phyloP scores from a whole-genome alignment of 2,329 filamentous ascomycete species.

The Cadophora gregata region DNA sequence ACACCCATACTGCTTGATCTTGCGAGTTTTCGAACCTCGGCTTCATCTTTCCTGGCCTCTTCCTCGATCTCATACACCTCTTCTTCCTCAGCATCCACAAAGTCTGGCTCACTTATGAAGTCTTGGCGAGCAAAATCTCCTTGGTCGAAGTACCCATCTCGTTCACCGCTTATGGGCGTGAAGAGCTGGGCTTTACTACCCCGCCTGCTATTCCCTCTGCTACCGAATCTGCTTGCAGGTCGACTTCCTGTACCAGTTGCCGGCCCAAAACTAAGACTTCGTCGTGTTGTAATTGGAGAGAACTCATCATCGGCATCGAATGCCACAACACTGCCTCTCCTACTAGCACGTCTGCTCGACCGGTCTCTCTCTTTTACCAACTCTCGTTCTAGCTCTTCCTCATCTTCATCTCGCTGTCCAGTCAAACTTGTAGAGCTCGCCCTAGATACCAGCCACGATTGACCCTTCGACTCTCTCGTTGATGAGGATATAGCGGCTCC shows the following conservation, averaged over 20 bases:
- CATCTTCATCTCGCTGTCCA: slow-evolving; percentile 57
- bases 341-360: slow-evolving; percentile 46
- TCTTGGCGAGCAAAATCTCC: slow-evolving; percentile 43
- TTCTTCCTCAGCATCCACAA: slow-evolving; percentile 66
- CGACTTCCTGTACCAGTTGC: slow-evolving; percentile 51
- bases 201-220: slow-evolving; percentile 47
- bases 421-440: slow-evolving; percentile 68
- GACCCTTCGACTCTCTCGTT: slow-evolving; percentile 70
- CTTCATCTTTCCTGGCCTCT: slow-evolving; percentile 62
- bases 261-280: slow-evolving; percentile 45
- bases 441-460: slow-evolving; percentile 70
- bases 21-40: slow-evolving; percentile 61
- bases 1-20: slow-evolving; percentile 57
- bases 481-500: slow-evolving; percentile 67
- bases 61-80: slow-evolving; percentile 59
- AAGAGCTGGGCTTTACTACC: slow-evolving; percentile 42
- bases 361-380: slow-evolving; percentile 57
- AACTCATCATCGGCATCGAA: slow-evolving; percentile 47
- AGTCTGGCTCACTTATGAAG: slow-evolving; percentile 61
- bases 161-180: slow-evolving; percentile 52
- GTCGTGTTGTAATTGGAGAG: slow-evolving; percentile 42
- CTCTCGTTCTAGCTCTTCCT: slow-evolving; percentile 59
- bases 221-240: slow-evolving; percentile 54
- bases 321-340: slow-evolving; percentile 39
- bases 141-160: slow-evolving; percentile 53